A percentile compares a stretch with the other conserved stretches of the same genome.
These are phyloP conservation scores for Taphrina deformans DNA, from an alignment of 1,139 yeast genomes.

Conservation along the genomic window DNA sequence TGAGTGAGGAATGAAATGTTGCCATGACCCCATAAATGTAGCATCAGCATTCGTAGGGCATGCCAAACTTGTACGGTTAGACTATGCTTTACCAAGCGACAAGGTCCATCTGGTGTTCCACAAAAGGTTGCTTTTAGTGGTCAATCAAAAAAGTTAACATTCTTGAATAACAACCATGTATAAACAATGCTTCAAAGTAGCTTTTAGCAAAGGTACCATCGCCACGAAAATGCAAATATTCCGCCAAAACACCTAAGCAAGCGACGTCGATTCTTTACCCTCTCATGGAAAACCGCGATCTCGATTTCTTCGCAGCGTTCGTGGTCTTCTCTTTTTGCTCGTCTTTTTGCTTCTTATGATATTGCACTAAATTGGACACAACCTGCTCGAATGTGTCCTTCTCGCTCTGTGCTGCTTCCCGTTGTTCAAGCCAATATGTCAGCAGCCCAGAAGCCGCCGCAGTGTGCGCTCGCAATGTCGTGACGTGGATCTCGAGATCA, in stretches of 20 bases:
- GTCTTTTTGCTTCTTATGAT: conserved; percentile 31
- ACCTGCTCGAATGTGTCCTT: conserved; percentile 67
- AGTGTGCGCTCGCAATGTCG: conserved; percentile 42
- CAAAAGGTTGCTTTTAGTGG: no score
- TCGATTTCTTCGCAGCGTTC: conserved; percentile 3
- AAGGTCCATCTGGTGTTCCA: no score
- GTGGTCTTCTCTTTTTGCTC: conserved; percentile 14
- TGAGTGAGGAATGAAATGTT: no score
- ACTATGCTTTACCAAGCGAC: no score
- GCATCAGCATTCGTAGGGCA: no score
- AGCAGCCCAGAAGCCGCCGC: conserved; percentile 47
- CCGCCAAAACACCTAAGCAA: neutral
- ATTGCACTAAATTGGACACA: conserved; percentile 60
- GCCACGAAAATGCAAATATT: no score
- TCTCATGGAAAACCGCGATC: conserved; percentile 14
- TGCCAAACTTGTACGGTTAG: no score
- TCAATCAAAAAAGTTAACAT: no score
- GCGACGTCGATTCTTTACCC: neutral
- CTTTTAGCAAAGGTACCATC: neutral
- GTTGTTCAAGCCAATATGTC: conserved; percentile 55
- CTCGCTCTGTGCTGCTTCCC: conserved; percentile 53
- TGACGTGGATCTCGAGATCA: conserved; percentile 44
- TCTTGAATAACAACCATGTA: no score
- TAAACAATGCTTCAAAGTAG: no score
- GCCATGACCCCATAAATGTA: no score